phyloP scores from a whole-genome alignment of 306 rosid species.

The Herpetospermum pedunculosum region DNA sequence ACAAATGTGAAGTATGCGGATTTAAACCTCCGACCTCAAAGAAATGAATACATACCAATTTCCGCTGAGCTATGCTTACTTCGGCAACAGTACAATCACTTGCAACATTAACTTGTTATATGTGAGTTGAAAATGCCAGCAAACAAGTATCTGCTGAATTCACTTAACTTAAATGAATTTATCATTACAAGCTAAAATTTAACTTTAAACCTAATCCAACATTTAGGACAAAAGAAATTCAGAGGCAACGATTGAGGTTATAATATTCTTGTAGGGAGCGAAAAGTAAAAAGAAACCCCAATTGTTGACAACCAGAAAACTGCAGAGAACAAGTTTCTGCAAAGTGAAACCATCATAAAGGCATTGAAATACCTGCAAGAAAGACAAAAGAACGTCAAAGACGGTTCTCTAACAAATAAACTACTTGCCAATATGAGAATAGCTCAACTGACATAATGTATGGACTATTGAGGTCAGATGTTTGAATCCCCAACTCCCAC shows the following conservation, averaged over 20 bases:
- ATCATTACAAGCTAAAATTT: neutral
- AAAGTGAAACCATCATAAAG: slow-evolving; percentile 46
- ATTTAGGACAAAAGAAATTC: neutral
- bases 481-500: no score
- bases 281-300: slow-evolving; percentile 11
- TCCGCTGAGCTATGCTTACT: no score
- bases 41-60: no score
- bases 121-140: neutral
- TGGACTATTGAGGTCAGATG: no score
- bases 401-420: neutral
- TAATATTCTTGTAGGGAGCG: slow-evolving; percentile 20
- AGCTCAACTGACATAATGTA: no score
- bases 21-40: no score
- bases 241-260: slow-evolving; percentile 20
- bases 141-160: neutral
- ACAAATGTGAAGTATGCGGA: no score
- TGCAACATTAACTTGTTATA: neutral
- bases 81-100: no score
- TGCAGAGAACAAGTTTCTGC: slow-evolving; percentile 11
- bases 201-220: slow-evolving; percentile 2
- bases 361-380: slow-evolving; percentile 90
- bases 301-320: slow-evolving; percentile 22
- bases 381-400: neutral
- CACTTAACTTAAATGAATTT: neutral
- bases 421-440: no score